Evolutionary conservation across 2,329 filamentous ascomycete genomes (phyloP).

Genomic region (Paracoccidioides brasiliensis): DNA sequence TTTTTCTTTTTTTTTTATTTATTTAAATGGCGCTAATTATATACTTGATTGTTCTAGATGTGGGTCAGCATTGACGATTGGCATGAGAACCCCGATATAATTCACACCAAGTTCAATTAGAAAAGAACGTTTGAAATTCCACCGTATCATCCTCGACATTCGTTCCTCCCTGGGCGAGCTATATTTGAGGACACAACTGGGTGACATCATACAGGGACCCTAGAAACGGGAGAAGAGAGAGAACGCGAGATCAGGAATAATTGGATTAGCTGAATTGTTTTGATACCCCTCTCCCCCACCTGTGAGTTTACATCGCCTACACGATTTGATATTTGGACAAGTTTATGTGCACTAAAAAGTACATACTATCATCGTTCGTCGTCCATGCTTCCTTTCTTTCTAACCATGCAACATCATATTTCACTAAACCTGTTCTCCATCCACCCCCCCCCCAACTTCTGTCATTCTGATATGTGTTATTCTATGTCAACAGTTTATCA

Average conservation of each 20-base stretch:
- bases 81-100: constrained; percentile 99
- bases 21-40: constrained; percentile 1
- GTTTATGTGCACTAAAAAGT: neutral
- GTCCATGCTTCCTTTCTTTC: neutral
- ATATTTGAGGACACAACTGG: neutral
- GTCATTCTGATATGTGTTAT: neutral
- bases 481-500: neutral
- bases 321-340: neutral
- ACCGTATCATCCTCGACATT: neutral
- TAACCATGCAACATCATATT: neutral
- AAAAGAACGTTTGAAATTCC: constrained; percentile 7
- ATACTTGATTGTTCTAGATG: constrained; percentile 52
- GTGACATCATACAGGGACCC: neutral
- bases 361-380: neutral
- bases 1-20: constrained; percentile 3
- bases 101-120: constrained; percentile 92
- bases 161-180: constrained; percentile 3
- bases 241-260: neutral
- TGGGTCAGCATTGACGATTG: constrained; percentile 99
- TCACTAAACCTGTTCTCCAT: neutral
- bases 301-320: neutral
- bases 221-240: neutral
- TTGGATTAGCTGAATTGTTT: neutral
- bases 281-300: neutral
- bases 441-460: too few species aligned